phyloP scores from a whole-genome alignment of 495 filamentous ascomycete genomes.

The Tuber indicum region DNA sequence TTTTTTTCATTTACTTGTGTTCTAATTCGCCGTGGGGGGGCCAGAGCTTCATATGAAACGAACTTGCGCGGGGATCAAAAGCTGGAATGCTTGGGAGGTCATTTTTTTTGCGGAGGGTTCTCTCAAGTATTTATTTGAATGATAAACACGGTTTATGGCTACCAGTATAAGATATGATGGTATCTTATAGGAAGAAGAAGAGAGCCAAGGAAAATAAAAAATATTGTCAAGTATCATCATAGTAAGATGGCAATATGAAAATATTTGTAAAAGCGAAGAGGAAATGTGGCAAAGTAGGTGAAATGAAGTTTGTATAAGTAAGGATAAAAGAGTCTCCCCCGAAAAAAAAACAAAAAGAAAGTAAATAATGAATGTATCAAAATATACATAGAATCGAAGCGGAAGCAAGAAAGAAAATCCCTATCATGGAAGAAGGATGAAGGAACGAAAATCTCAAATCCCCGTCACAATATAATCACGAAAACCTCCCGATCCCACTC shows the following conservation, averaged over 20 bases:
- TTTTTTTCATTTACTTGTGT: too few relatives aligned
- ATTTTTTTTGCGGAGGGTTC: neutral
- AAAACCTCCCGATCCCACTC: neutral
- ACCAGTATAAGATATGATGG: neutral
- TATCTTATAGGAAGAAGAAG: neutral
- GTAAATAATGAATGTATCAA: neutral
- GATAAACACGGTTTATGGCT: neutral
- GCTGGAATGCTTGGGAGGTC: neutral
- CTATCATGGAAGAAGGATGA: neutral
- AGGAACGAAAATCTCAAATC: conserved; percentile 2
- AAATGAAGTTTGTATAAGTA: neutral
- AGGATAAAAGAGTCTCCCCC: neutral
- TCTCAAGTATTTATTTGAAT: neutral
- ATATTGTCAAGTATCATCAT: neutral
- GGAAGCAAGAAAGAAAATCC: neutral
- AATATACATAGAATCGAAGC: conserved; percentile 3
- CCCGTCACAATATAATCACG: neutral
- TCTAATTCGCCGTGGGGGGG: neutral
- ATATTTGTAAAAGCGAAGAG: neutral
- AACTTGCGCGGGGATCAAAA: neutral
- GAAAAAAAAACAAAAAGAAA: neutral
- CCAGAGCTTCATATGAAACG: neutral
- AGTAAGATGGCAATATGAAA: neutral
- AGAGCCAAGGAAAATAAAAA: neutral
- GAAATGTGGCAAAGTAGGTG: neutral